Evolutionary conservation across 768 basidiomycete genomes (phyloP).

Genomic region (Fomitopsis serialis): DNA sequence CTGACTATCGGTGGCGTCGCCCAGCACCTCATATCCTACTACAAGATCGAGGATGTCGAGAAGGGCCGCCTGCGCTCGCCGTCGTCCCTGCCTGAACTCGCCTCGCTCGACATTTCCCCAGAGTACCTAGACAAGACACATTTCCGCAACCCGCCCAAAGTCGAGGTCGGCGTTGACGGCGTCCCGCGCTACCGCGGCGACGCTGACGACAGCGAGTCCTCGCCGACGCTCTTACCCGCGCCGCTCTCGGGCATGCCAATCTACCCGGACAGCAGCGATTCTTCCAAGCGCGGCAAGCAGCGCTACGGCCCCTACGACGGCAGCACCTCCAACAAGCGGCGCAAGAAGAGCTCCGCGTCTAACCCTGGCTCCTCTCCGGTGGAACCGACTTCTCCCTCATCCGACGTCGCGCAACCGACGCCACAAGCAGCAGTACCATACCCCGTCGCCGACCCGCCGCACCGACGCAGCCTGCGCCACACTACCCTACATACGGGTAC

Average conservation of each 20-base stretch:
- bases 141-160: conserved; percentile 86
- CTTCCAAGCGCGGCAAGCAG: conserved; percentile 22
- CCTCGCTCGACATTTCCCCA: conserved; percentile 78
- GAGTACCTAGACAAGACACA: conserved; percentile 88
- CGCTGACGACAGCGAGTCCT: conserved; percentile 54
- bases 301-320: conserved; percentile 28
- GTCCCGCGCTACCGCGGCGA: conserved; percentile 78
- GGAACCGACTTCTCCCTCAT: conserved; percentile 6
- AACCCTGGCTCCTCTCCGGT: conserved; percentile 13
- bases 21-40: conserved; percentile 94
- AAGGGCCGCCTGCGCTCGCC: conserved; percentile 85
- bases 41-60: conserved; percentile 87
- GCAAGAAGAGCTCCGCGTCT: conserved; percentile 21
- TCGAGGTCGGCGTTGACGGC: conserved; percentile 83
- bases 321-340: conserved; percentile 15
- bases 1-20: conserved; percentile 78
- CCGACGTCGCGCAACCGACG: conserved; percentile 9
- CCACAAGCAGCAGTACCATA: conserved; percentile 5
- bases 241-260: conserved; percentile 15
- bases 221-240: conserved; percentile 23
- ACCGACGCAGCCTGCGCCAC: conserved; percentile 1
- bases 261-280: conserved; percentile 15
- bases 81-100: conserved; percentile 83
- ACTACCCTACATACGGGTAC: conserved; percentile 15
- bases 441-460: conserved; percentile 3